phyloP scores from a whole-genome alignment of 1,139 yeast genomes.

The Geotrichum restrictum region DNA sequence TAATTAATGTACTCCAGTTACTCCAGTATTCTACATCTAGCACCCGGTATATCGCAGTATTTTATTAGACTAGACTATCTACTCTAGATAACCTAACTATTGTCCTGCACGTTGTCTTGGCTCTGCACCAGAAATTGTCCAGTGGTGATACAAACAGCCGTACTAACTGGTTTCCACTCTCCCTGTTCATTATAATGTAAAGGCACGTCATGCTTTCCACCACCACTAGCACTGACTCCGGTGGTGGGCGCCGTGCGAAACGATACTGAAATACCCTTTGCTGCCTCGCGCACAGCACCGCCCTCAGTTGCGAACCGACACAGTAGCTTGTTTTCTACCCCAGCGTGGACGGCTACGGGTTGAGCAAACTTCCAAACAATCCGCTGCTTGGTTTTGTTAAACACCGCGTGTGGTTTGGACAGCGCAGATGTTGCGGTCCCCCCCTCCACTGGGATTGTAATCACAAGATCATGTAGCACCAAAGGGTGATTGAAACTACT shows the following conservation, averaged over 20 bases:
- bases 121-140: constrained; percentile 28
- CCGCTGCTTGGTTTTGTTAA: constrained; percentile 75
- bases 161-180: constrained; percentile 23
- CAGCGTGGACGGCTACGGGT: constrained; percentile 57
- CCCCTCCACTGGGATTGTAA: constrained; percentile 52
- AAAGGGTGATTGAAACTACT: constrained; percentile 38
- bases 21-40: no score
- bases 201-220: neutral
- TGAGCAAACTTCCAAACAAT: constrained; percentile 70
- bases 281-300: constrained; percentile 33
- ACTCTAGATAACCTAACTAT: neutral
- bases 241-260: neutral
- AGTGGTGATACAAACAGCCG: constrained; percentile 22
- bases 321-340: constrained; percentile 51
- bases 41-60: no score
- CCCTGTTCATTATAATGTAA: neutral
- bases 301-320: constrained; percentile 38
- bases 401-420: constrained; percentile 85
- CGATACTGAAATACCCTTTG: constrained; percentile 25
- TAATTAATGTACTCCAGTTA: no score
- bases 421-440: constrained; percentile 65
- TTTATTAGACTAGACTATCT: no score
- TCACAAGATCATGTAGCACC: constrained; percentile 51
- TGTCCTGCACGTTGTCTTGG: constrained; percentile 27
- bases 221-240: neutral